phyloP scores from a whole-genome alignment of 2,329 filamentous ascomycete species.

The Phyllosticta paracitricarpa region DNA sequence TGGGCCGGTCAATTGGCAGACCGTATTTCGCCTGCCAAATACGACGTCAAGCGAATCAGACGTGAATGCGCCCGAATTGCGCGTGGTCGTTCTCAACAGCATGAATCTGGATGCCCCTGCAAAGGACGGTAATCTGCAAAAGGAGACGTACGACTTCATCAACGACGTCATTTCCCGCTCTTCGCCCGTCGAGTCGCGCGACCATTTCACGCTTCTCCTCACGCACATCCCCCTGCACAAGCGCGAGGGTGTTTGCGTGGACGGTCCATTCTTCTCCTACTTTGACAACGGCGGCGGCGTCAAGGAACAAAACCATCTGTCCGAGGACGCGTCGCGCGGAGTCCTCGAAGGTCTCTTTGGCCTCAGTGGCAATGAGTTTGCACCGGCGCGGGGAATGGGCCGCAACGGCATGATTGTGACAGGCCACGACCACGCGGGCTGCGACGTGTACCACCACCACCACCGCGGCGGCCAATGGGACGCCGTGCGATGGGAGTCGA shows the following conservation, averaged over 20 bases:
- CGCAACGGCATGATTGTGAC: constrained; percentile 73
- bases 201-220: constrained; percentile 70
- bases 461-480: constrained; percentile 9
- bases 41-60: not conserved
- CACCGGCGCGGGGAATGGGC: constrained; percentile 52
- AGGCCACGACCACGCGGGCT: constrained; percentile 92
- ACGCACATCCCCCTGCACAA: constrained; percentile 93
- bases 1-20: constrained; percentile 83
- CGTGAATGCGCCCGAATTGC: constrained; percentile 44
- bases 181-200: constrained; percentile 49
- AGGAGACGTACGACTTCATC: constrained; percentile 67
- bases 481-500: constrained; percentile 12
- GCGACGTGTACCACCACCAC: constrained; percentile 71
- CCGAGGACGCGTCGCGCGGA: constrained; percentile 53
- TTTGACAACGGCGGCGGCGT: constrained; percentile 63
- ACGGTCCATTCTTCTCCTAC: constrained; percentile 75
- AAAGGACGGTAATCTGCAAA: constrained; percentile 54
- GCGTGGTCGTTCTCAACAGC: constrained; percentile 78
- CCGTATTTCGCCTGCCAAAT: constrained; percentile 49
- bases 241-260: constrained; percentile 67
- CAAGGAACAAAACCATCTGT: constrained; percentile 86
- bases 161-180: constrained; percentile 54
- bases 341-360: constrained; percentile 82
- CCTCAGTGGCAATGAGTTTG: constrained; percentile 53
- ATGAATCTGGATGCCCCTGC: constrained; percentile 90